A percentile compares a stretch with the other conserved stretches of the same genome.
phyloP scores from a whole-genome alignment of 495 filamentous ascomycete genomes.

The Cercophora newfieldiana region DNA sequence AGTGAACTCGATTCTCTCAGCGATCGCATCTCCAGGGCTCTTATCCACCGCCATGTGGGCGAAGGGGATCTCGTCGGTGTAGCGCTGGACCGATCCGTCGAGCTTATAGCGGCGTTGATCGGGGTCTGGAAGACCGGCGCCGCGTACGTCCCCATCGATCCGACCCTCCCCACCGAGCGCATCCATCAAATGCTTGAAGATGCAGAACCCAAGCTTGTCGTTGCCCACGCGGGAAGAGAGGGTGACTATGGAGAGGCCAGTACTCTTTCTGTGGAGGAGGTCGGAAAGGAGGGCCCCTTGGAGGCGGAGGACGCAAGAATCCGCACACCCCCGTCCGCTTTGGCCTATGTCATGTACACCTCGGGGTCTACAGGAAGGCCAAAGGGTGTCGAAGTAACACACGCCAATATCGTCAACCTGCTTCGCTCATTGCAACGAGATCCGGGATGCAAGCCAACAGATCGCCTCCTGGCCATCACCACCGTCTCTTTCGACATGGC shows the following conservation, averaged over 20 bases:
- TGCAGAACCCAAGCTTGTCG: conserved; percentile 50
- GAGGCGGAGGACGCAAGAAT: background rate
- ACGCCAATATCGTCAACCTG: conserved; percentile 39
- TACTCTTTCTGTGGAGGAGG: no score
- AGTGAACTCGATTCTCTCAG: conserved; percentile 17
- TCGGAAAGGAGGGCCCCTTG: no score
- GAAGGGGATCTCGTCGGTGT: conserved; percentile 30
- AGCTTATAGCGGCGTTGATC: conserved; percentile 49
- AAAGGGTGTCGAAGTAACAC: conserved; percentile 65
- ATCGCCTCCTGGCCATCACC: conserved; percentile 69
- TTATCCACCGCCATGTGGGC: conserved; percentile 17
- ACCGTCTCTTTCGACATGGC: conserved; percentile 72
- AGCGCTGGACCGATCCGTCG: conserved; percentile 31
- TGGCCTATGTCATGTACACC: conserved; percentile 72
- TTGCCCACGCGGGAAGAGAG: conserved; percentile 42
- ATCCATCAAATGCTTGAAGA: conserved; percentile 64
- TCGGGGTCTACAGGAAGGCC: conserved; percentile 66
- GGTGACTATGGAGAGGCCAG: no score
- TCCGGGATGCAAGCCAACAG: conserved; percentile 17
- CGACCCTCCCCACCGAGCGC: conserved; percentile 62
- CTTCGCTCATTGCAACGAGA: conserved; percentile 24
- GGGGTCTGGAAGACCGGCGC: conserved; percentile 65
- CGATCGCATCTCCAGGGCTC: conserved; percentile 14
- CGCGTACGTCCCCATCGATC: conserved; percentile 65
- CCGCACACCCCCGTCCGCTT: conserved; percentile 20